Evolutionary conservation across 1,139 yeast species (phyloP), one percentile per base, ranked within the genome.

Genomic region (Citeromyces siamensis): DNA sequence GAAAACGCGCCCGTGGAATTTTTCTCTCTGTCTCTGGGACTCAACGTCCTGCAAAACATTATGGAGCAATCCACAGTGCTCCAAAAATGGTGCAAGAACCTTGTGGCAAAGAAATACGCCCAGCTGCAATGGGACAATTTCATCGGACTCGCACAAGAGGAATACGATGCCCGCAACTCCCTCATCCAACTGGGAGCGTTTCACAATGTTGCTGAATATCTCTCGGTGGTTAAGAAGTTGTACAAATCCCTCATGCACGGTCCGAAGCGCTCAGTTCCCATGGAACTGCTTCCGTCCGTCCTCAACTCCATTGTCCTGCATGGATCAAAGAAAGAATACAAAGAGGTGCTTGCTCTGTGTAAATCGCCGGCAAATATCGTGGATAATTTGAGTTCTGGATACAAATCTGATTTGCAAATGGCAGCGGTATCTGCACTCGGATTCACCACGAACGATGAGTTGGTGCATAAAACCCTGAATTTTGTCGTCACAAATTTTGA

Each of bases 401-500:
- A 35, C n/a, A 35, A 48, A 7, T 44, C 46, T 2, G 52, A 51
- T 2, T 52, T 75, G 23, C 79, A 73, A 48, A 65, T 72, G 3
- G 59, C 66, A 7, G 78, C 80, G 0, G 57, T 76, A 8, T 61
- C 69, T 23, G 62, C 78, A 6, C 53, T 77, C 20, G 71, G 77
- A 1, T 75, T 64, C 46, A 61, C 64, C 19, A 48, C 53, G 8
- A 63, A 64, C 35, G 52, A 52, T 7, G 71, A 67, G n/a, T 51
- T 76, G 39, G 58, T 71, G 16, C 55, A 57, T 33, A 71, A 74
- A 48, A 62, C 75, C 0, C 58, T 76, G 41, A 74, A 74, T 42
- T 75, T 69, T 46, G 68, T 76, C 10, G 52, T 58, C 43, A 66
- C 69, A 34, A 75, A 75, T 47, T 66, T 73, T 38, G 78, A 72